These are phyloP conservation scores for Lotmaria passim DNA, from an alignment of 208 protist genomes.

Conservation along the genomic window DNA sequence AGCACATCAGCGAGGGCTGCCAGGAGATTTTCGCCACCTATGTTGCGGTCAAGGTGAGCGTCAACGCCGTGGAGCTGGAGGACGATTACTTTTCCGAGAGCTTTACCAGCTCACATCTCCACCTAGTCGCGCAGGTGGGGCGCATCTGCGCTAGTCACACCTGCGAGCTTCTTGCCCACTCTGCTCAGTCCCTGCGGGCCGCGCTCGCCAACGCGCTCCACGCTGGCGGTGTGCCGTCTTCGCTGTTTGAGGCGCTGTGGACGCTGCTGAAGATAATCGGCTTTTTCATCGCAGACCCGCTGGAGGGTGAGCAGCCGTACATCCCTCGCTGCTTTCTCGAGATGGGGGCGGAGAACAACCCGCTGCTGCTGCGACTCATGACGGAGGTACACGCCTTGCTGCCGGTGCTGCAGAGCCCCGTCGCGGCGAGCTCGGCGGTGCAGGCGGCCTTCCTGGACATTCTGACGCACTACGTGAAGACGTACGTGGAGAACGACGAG, in stretches of 20 bases:
- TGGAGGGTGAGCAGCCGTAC: conserved; percentile 73
- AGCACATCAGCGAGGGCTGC: conserved; percentile 34
- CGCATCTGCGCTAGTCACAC: conserved; percentile 37
- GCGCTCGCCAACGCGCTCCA: conserved; percentile 2
- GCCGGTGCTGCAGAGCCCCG: conserved; percentile 33
- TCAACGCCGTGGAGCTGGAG: conserved; percentile 46
- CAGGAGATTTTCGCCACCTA: conserved; percentile 39
- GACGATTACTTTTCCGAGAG: conserved; percentile 59
- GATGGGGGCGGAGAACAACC: conserved; percentile 16
- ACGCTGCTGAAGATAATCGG: conserved; percentile 55
- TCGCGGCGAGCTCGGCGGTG: conserved; percentile 59
- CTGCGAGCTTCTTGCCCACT: conserved; percentile 31
- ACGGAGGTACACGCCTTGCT: conserved; percentile 25
- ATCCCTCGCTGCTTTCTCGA: conserved; percentile 74
- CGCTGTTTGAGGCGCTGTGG: conserved; percentile 62
- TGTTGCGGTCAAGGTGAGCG: conserved; percentile 29
- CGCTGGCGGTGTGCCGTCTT: neutral
- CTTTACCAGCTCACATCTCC: conserved; percentile 72
- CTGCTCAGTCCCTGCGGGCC: conserved; percentile 4
- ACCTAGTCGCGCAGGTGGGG: conserved; percentile 68
- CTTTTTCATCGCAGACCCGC: conserved; percentile 70
- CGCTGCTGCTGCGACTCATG: conserved; percentile 36
- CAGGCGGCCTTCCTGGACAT: conserved; percentile 62
- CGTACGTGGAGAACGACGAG: conserved; percentile 59
- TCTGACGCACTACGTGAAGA: conserved; percentile 50